phyloP scores from a whole-genome alignment of 1,139 yeast species.

The Magnusiomyces tetraspermus region DNA sequence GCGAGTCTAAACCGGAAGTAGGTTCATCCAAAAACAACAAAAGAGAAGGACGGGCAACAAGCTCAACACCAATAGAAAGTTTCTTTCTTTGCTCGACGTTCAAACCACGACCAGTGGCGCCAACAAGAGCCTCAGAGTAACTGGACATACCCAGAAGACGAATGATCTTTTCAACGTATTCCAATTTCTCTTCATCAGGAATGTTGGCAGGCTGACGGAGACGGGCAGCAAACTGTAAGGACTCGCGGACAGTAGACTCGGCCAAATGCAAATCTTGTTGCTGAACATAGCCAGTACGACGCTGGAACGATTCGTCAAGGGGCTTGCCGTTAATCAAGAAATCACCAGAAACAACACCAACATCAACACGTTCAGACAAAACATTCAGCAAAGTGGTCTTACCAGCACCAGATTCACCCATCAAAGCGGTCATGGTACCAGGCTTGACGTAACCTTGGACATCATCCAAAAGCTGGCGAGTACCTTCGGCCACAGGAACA shows the following conservation, averaged over 20 bases:
- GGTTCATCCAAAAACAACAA: slow-evolving; percentile 76
- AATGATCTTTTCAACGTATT: slow-evolving; percentile 58
- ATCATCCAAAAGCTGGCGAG: slow-evolving; percentile 49
- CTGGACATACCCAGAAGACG: slow-evolving; percentile 54
- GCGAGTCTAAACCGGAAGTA: slow-evolving; percentile 79
- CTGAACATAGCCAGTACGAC: slow-evolving; percentile 70
- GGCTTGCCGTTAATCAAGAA: slow-evolving; percentile 60
- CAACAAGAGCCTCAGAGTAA: slow-evolving; percentile 70
- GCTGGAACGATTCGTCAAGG: slow-evolving; percentile 59
- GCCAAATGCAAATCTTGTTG: slow-evolving; percentile 65
- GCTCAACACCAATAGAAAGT: slow-evolving; percentile 68
- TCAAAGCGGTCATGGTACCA: slow-evolving; percentile 57
- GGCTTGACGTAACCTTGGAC: slow-evolving; percentile 77
- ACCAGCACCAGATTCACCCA: slow-evolving; percentile 84
- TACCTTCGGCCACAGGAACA: slow-evolving; percentile 43
- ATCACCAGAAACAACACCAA: slow-evolving; percentile 63
- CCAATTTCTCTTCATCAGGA: slow-evolving; percentile 47
- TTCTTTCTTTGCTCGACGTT: slow-evolving; percentile 77
- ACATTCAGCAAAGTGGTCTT: slow-evolving; percentile 64
- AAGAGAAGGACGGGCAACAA: slow-evolving; percentile 72
- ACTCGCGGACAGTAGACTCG: slow-evolving; percentile 66
- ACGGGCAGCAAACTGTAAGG: slow-evolving; percentile 58
- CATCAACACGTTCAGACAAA: slow-evolving; percentile 60
- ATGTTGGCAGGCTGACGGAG: slow-evolving; percentile 53
- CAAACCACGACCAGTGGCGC: slow-evolving; percentile 57